Percentiles rank a stretch among this genome's conserved stretches.
Conservation (phyloP, 441 rosid genomes). For the Euphorbia celastroides region DNA sequence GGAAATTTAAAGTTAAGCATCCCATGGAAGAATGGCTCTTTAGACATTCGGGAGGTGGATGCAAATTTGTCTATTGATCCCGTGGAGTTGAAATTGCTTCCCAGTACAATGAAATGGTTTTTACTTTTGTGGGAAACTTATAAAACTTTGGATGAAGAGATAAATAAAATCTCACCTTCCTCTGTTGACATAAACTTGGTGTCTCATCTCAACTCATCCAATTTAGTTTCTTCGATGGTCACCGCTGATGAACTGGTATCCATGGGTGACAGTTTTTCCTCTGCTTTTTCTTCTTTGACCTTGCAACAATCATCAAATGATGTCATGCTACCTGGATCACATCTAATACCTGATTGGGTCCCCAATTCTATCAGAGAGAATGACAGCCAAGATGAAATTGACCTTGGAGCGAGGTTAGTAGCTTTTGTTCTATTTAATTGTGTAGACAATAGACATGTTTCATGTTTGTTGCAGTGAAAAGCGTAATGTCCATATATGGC, state of each 20-base stretch:
- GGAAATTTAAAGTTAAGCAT: conserved; percentile 84
- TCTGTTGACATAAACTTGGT: conserved; percentile 37
- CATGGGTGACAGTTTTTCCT: conserved; percentile 26
- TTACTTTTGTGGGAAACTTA: conserved; percentile 52
- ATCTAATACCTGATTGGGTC: conserved; percentile 87
- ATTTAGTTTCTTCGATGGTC: conserved; percentile 22
- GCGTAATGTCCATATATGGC: not conserved
- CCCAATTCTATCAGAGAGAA: conserved; percentile 40
- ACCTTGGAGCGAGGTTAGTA: conserved; percentile 85
- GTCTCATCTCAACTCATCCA: conserved; percentile 38
- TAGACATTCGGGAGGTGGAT: conserved; percentile 86
- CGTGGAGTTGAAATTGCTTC: conserved; percentile 68
- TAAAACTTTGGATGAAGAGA: conserved; percentile 33
- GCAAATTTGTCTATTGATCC: conserved; percentile 79
- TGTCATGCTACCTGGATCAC: conserved; percentile 44
- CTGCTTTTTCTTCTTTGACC: conserved; percentile 32
- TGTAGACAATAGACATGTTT: not conserved
- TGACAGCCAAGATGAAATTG: conserved; percentile 43
- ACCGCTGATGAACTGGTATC: conserved; percentile 22
- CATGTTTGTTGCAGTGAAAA: not conserved
- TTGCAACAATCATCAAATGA: conserved; percentile 42
- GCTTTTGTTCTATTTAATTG: conserved; percentile 15
- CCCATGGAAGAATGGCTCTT: conserved; percentile 94
- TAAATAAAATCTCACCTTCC: conserved; percentile 31
- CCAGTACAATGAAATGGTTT: conserved; percentile 68